Base-by-base conservation (phyloP, 306 rosid genomes). In the Abrus pulchellus region DNA sequence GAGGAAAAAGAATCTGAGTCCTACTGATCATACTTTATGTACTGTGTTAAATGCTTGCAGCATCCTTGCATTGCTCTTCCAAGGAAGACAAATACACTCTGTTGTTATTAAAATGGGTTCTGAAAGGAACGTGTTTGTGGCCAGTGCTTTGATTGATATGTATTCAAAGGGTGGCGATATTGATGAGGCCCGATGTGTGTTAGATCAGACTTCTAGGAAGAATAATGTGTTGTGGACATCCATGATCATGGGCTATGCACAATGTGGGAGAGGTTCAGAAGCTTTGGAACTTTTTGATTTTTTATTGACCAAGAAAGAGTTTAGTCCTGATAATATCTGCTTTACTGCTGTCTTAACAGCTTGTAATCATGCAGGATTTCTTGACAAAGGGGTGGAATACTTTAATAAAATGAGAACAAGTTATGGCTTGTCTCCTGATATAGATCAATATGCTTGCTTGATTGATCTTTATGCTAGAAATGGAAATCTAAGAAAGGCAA, bases 391-490 rank as follows among this genome's bases (percentile, higher is more conserved):
- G 40, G 69, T 79, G 56, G 83, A 81, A 14, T 88, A 89, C 63
- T 89, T 89, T 57, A 88, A 85, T 62, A 82, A 76, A 85, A 89
- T 88, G 93, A 88, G 68, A 55, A 45, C 80, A 50, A 44, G 59
- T 41, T 86, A 84, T 20, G 72, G 74, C 48, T 55, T 89, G 45
- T 72, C 66, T 76, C 93, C 92, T 73, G 76, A 79, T 76, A 78
- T 77, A 53, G 93, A 91, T 74, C 92, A 87, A 62, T 91, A 85
- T 83, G 93, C 90, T 76, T 89, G 93, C 87, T 80, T 89, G 88
- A 48, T 91, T 38, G 90, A 91, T 79, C 95, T 91, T n/a, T 84
- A 84, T 77, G 93, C 87, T 68, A 87, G 92, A 89, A 86, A 83
- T 32, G 92, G 92, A 61, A 77, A 86, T 67, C 60, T 91, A n/a